These are phyloP conservation scores for Tylopilus rubrobrunneus DNA, from an alignment of 768 basidiomycete genomes.

Conservation along the genomic window DNA sequence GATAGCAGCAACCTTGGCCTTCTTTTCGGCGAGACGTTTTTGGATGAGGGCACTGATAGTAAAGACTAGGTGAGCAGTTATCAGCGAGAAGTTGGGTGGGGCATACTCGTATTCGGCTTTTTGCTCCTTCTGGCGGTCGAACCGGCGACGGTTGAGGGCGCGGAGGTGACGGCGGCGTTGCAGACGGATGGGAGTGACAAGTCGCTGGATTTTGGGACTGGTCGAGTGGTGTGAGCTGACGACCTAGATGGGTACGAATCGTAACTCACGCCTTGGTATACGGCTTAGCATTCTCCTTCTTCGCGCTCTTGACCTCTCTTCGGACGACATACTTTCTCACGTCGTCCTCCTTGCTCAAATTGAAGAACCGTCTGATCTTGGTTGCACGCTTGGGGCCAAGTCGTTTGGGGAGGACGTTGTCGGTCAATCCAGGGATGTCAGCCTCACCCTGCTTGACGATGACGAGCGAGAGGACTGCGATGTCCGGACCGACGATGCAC, in stretches of 20 bases:
- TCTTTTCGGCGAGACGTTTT: constrained; percentile 92
- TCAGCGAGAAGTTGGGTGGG: too few species aligned
- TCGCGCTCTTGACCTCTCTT: constrained; percentile 82
- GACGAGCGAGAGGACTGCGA: constrained; percentile 88
- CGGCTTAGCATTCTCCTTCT: constrained; percentile 89
- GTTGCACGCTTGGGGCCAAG: constrained; percentile 97
- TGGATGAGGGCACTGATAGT: constrained; percentile 57
- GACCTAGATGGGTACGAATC: not conserved
- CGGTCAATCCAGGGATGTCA: constrained; percentile 90
- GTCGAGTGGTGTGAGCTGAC: not conserved
- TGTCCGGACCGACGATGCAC: constrained; percentile 96
- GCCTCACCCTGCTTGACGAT: constrained; percentile 95
- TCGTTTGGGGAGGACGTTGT: constrained; percentile 88
- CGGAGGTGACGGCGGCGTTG: constrained; percentile 94
- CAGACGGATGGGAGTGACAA: constrained; percentile 92
- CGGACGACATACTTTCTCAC: constrained; percentile 96
- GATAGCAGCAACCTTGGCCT: constrained; percentile 84
- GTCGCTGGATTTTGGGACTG: constrained; percentile 95
- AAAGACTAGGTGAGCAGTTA: not conserved
- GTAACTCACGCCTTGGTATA: constrained; percentile 91
- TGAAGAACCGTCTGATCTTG: constrained; percentile 97
- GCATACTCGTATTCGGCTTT: constrained; percentile 88
- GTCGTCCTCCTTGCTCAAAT: constrained; percentile 96
- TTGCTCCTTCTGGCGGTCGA: constrained; percentile 93
- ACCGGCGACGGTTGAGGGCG: constrained; percentile 81